Evolutionary conservation across 768 basidiomycete species (phyloP), one percentile per base, ranked within the genome.

Genomic region (Daedaleopsis nitida): DNA sequence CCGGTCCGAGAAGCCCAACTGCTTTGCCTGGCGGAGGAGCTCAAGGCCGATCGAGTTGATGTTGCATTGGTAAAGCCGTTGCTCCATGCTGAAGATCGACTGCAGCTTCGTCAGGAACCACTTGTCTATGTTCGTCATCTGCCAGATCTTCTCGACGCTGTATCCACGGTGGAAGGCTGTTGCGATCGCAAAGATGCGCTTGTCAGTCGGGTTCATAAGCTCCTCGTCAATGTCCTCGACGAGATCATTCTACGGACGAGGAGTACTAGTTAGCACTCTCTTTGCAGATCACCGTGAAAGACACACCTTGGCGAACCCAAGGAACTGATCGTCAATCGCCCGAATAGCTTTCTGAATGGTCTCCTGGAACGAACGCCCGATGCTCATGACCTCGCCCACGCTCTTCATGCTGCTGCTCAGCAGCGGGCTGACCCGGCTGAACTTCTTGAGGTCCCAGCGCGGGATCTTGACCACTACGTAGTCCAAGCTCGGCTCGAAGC

Each of bases 361-460:
- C 80, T 99, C 96, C 74, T 98, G 96, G 70, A 99, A 99, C 5
- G 95, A 97, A 68, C 96, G 81, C 14, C 96, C 96, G 66, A 99
- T 98, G 67, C 92, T 94, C 97, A 99, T 99, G 59, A 99, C 96
- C 76, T 99, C 96, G 27, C 96, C 96, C 9, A 99, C 96, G 68
- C 92, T 94, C 83, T 98, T 98, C 96, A 99, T 98, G 76, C 92
- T 94, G 67, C 91, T 93, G 75, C 93, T 94, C 52, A 99, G 79
- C 43, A 92, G 81, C 60, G 90, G 85, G 73, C 92, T 95, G 69
- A 99, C 96, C 49, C 96, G 87, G 69, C 69, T 94, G 79, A 99
- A 99, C 83, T 99, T 99, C 77, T 96, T 96, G 71, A 98, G 79
- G 76, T 99, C 97, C 96, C 96, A 99, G 65, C 96, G 90, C 57